phyloP scores from a whole-genome alignment of 352 stramenopile species.

The Albugo laibachii region DNA sequence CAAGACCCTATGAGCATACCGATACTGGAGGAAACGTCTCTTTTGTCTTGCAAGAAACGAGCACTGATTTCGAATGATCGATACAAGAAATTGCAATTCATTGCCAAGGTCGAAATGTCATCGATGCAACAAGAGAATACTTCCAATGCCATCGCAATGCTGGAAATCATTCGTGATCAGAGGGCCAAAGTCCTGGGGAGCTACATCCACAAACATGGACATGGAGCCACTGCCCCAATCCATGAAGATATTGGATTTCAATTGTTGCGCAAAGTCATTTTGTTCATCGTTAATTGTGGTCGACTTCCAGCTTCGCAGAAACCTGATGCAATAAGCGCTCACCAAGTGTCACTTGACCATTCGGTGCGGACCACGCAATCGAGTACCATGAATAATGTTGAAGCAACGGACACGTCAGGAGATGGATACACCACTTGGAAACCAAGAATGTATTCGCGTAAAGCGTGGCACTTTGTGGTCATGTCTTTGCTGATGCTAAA shows the following conservation, averaged over 20 bases:
- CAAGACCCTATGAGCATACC: too few species aligned
- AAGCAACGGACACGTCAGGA: too few species aligned
- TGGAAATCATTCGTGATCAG: slow-evolving; percentile 9
- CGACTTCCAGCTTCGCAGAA: background rate
- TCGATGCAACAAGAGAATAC: slow-evolving; percentile 7
- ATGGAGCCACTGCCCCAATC: background rate
- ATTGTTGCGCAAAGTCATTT: slow-evolving; percentile 3
- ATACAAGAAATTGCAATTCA: slow-evolving; percentile 5
- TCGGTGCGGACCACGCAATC: too few species aligned
- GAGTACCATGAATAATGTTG: too few species aligned
- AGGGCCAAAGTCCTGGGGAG: background rate
- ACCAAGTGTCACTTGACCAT: background rate
- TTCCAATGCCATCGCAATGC: slow-evolving; percentile 9
- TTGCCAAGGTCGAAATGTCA: slow-evolving; percentile 8
- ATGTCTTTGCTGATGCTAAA: slow-evolving; percentile 56
- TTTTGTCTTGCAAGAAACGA: slow-evolving; percentile 13
- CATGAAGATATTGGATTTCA: slow-evolving; percentile 14
- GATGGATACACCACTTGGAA: too few species aligned
- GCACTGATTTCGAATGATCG: background rate
- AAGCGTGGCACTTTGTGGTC: slow-evolving; percentile 29
- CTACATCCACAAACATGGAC: too few species aligned
- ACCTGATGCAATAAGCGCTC: background rate
- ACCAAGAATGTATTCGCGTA: background rate
- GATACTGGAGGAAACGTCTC: slow-evolving; percentile 3
- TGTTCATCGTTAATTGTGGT: background rate